Evolutionary conservation across 257 asterid species (phyloP).

Genomic region (Nicotiana tomentosiformis): DNA sequence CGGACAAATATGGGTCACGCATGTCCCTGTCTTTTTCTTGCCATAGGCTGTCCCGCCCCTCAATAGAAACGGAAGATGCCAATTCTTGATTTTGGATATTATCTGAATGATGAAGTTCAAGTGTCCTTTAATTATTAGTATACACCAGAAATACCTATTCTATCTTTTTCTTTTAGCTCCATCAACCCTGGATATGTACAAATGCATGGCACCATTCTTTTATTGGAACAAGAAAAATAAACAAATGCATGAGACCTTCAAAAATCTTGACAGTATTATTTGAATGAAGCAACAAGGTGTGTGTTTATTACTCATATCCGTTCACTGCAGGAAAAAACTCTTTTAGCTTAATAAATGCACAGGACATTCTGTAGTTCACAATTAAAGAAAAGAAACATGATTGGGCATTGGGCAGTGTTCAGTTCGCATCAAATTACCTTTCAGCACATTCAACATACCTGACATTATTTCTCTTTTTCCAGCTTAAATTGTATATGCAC

Average conservation of each 20-base stretch:
- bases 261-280: background rate
- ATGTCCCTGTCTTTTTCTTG: background rate
- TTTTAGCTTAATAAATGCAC: background rate
- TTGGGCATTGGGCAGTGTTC: background rate
- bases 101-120: conserved; percentile 5
- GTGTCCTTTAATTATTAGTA: background rate
- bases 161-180: background rate
- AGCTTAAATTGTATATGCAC: background rate
- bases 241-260: background rate
- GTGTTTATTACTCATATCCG: background rate
- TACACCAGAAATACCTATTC: background rate
- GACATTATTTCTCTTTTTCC: background rate
- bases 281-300: background rate
- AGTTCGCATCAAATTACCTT: background rate
- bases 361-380: background rate
- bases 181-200: background rate
- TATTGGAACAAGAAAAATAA: background rate
- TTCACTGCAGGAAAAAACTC: background rate
- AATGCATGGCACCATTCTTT: background rate
- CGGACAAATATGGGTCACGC: background rate
- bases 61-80: background rate
- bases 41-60: background rate
- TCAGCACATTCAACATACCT: background rate
- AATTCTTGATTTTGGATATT: background rate
- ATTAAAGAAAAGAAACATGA: background rate